Conservation (phyloP, 805 yeast species). For the Lipomyces sp. region DNA sequence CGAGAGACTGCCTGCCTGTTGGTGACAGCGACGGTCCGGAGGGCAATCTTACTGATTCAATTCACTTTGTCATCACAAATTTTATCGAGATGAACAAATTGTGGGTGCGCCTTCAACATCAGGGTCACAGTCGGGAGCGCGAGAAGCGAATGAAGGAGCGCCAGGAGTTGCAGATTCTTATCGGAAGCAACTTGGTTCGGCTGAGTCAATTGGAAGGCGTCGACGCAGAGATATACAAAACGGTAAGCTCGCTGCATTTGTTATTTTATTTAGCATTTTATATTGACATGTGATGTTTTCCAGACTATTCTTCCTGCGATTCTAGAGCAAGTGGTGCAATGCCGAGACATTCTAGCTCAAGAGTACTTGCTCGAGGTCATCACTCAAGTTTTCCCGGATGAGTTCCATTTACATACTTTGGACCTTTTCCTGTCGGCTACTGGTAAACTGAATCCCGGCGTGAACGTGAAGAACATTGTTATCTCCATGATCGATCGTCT, state of each 20-base stretch:
- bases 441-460: conserved; percentile 62
- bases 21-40: conserved; percentile 35
- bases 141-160: conserved; percentile 73
- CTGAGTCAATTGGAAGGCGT: conserved; percentile 76
- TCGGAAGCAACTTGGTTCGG: conserved; percentile 88
- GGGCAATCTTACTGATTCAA: conserved; percentile 57
- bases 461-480: conserved; percentile 64
- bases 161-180: conserved; percentile 81
- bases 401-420: conserved; percentile 76
- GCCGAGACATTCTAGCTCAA: conserved; percentile 89
- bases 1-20: conserved; percentile 59
- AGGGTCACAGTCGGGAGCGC: conserved; percentile 84
- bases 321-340: conserved; percentile 86
- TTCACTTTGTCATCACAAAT: conserved; percentile 75
- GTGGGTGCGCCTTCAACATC: conserved; percentile 96
- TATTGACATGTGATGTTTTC: neutral
- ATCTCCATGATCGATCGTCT: conserved; percentile 68
- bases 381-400: conserved; percentile 92
- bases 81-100: conserved; percentile 96
- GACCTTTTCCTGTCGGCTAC: conserved; percentile 63
- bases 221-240: conserved; percentile 47
- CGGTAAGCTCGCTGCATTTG: conserved; percentile 3
- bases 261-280: neutral
- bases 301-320: conserved; percentile 67
- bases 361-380: conserved; percentile 86